Evolutionary conservation across 169 alveolate species (phyloP).

Genomic region (Plasmodium gonderi): DNA sequence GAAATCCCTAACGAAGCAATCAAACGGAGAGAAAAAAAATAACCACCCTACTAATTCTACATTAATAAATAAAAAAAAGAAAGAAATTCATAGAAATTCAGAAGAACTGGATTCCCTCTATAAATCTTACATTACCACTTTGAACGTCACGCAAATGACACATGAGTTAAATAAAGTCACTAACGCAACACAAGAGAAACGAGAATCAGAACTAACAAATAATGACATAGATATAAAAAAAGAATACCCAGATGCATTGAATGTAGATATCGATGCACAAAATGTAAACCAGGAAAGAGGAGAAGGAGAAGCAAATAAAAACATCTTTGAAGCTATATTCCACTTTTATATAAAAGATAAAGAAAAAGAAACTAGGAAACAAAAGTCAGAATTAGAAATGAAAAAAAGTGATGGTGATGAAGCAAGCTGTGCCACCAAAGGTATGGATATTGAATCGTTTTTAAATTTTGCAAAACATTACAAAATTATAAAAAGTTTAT

Average conservation of each 20-base stretch:
- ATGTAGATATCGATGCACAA: background rate
- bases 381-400: background rate
- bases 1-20: background rate
- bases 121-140: background rate
- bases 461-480: conserved; percentile 42
- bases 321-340: conserved; percentile 34
- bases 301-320: background rate
- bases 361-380: background rate
- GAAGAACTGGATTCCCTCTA: background rate
- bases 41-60: background rate
- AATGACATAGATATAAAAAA: background rate
- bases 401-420: background rate
- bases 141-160: background rate
- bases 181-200: background rate
- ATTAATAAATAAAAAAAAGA: background rate
- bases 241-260: background rate
- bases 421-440: background rate
- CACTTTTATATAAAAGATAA: conserved; percentile 6
- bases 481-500: conserved; percentile 53
- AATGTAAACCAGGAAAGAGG: background rate
- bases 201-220: background rate
- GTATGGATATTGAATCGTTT: conserved; percentile 46
- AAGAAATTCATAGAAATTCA: background rate
- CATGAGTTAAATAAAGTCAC: background rate
- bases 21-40: background rate